phyloP scores from a whole-genome alignment of 805 yeast species.

The Yarrowia sp. region DNA sequence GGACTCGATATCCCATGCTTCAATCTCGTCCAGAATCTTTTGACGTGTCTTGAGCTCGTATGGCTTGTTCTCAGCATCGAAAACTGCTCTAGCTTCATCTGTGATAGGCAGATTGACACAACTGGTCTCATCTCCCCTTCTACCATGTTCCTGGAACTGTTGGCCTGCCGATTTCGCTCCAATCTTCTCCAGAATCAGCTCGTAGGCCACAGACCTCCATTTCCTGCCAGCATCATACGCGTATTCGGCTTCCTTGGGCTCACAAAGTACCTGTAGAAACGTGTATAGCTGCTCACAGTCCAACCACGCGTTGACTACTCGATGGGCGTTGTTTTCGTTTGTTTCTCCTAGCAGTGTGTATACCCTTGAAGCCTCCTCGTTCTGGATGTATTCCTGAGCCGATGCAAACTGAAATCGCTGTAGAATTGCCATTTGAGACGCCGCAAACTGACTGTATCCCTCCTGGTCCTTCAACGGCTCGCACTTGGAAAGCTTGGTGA shows the following conservation, averaged over 20 bases:
- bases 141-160: conserved; percentile 13
- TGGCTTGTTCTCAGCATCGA: not conserved
- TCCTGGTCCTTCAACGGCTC: not conserved
- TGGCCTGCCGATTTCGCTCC: not conserved
- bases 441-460: not conserved
- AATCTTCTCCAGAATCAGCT: conserved; percentile 21
- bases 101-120: not conserved
- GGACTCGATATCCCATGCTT: not conserved
- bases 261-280: conserved; percentile 15
- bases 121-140: conserved; percentile 1
- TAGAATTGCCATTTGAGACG: conserved; percentile 25
- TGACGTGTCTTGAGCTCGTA: not conserved
- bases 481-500: conserved; percentile 18
- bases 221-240: conserved; percentile 21
- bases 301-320: conserved; percentile 23
- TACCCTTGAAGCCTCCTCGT: not conserved
- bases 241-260: conserved; percentile 18
- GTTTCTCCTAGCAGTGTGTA: not conserved
- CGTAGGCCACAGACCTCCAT: conserved; percentile 31
- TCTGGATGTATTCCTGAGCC: conserved; percentile 8
- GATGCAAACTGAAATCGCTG: not conserved
- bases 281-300: not conserved
- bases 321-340: conserved; percentile 23
- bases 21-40: not conserved
- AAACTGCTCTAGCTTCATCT: not conserved